Evolutionary conservation across 2,329 filamentous ascomycete genomes (phyloP).

Genomic region (Phaeosphaeriaceae sp.): DNA sequence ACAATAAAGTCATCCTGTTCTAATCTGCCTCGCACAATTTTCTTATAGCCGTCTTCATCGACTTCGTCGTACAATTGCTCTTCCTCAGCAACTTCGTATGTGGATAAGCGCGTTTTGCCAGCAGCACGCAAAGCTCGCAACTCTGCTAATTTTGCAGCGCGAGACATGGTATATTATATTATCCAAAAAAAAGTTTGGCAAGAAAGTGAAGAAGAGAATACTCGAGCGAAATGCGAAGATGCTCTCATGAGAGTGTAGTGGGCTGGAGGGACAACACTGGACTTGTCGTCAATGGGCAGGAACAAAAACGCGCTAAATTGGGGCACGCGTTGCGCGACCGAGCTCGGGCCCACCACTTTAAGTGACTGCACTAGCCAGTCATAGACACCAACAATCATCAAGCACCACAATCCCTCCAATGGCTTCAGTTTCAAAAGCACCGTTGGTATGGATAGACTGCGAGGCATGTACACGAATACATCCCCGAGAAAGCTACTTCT

Average conservation of each 20-base stretch:
- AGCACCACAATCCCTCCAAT: constrained; percentile 27
- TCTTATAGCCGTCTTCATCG: constrained; percentile 96
- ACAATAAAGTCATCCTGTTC: constrained; percentile 98
- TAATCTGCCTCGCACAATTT: constrained; percentile 85
- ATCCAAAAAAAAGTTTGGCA: constrained; percentile 8
- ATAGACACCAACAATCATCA: constrained; percentile 3
- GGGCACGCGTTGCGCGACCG: constrained; percentile 25
- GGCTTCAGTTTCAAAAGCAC: constrained; percentile 64
- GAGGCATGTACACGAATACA: constrained; percentile 54
- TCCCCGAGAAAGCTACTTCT: constrained; percentile 5
- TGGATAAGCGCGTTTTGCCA: constrained; percentile 88
- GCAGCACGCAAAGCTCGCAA: constrained; percentile 82
- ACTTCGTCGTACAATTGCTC: constrained; percentile 92
- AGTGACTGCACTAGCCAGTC: constrained; percentile 5
- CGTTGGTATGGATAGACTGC: constrained; percentile 87
- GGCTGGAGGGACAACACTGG: constrained; percentile 28
- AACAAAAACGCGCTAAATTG: constrained; percentile 23
- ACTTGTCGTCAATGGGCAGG: constrained; percentile 11
- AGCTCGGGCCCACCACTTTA: constrained; percentile 4
- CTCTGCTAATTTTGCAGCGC: constrained; percentile 65
- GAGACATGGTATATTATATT: constrained; percentile 41
- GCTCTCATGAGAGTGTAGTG: constrained; percentile 29
- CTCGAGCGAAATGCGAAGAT: constrained; percentile 12
- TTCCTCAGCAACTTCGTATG: constrained; percentile 85
- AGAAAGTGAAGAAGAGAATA: constrained; percentile 20